These are phyloP conservation scores for Trichomonas gallinae DNA, from an alignment of 208 protist species.

Conservation along the genomic window DNA sequence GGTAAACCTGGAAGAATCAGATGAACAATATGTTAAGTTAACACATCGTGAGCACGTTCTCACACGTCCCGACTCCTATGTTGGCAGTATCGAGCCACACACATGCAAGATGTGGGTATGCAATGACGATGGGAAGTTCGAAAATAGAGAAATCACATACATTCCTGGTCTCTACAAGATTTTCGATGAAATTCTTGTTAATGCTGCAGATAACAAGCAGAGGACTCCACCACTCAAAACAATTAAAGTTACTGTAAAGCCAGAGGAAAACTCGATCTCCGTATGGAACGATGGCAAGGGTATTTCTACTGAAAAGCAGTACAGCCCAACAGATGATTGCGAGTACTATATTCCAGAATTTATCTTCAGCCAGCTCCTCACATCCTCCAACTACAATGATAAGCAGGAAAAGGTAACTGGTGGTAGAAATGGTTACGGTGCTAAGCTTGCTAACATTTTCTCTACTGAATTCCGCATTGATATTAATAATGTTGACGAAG, in stretches of 20 bases:
- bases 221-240: constrained; percentile 58
- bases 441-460: constrained; percentile 97
- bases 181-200: constrained; percentile 99
- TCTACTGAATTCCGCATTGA: constrained; percentile 55
- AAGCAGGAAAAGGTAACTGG: constrained; percentile 78
- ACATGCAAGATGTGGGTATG: background rate
- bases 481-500: background rate
- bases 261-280: constrained; percentile 63
- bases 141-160: constrained; percentile 60
- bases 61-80: background rate
- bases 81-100: background rate
- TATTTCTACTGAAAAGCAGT: constrained; percentile 84
- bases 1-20: background rate
- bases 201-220: constrained; percentile 98
- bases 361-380: constrained; percentile 98
- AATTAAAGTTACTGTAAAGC: constrained; percentile 81
- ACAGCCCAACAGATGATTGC: constrained; percentile 44
- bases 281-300: constrained; percentile 95
- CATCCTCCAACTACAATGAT: constrained; percentile 96
- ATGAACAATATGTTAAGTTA: background rate
- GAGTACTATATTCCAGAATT: constrained; percentile 78
- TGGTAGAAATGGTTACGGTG: constrained; percentile 89
- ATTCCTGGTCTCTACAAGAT: constrained; percentile 98
- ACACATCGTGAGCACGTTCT: background rate
- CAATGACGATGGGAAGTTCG: background rate